Conservation (phyloP, 2,329 filamentous ascomycete species). For the Aspergillus sp. region DNA sequence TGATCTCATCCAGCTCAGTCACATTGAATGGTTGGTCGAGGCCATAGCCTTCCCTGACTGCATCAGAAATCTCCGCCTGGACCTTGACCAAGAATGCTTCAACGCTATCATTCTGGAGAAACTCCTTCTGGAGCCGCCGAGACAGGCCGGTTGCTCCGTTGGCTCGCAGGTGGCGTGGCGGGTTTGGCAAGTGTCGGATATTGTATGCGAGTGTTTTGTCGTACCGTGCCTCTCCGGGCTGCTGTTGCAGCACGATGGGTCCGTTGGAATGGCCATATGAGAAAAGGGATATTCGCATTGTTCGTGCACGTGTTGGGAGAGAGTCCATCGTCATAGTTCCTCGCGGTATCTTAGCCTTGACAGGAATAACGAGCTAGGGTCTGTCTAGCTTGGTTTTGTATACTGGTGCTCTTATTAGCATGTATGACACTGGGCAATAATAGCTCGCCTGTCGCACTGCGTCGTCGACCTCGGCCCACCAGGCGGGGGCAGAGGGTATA, state of each 20-base stretch:
- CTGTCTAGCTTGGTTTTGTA: too few species aligned
- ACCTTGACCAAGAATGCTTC: background rate
- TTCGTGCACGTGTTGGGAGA: background rate
- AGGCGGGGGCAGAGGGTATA: too few species aligned
- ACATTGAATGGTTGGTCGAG: too few species aligned
- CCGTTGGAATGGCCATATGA: background rate
- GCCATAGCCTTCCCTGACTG: background rate
- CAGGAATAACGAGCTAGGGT: too few species aligned
- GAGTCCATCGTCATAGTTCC: background rate
- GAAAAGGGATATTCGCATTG: background rate
- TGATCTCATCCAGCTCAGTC: too few species aligned
- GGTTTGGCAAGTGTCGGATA: constrained; percentile 2
- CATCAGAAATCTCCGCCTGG: background rate
- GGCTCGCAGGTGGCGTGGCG: background rate
- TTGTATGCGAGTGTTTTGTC: background rate
- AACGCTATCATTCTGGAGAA: background rate
- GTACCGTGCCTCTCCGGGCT: background rate
- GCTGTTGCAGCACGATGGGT: background rate
- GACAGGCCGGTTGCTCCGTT: background rate
- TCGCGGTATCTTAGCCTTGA: too few species aligned
- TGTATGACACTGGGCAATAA: too few species aligned
- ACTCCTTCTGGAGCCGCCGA: background rate
- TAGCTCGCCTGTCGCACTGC: too few species aligned
- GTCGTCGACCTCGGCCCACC: too few species aligned
- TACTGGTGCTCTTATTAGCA: too few species aligned